Conservation (phyloP, 345 rosid genomes). For the Salix arbutifolia region DNA sequence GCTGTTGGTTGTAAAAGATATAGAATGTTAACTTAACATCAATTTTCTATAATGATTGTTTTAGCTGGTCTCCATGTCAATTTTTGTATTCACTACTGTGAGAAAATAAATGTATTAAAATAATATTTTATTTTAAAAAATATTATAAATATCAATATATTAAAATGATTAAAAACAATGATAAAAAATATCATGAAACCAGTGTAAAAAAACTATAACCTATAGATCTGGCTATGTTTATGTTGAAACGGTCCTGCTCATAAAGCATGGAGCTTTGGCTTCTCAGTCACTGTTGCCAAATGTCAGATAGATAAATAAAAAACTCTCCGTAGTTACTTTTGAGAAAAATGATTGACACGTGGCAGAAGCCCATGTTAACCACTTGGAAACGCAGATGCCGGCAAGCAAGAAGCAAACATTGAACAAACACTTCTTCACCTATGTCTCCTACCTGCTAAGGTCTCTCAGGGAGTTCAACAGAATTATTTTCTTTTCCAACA, state of each 20-base stretch:
- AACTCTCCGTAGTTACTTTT: too few species aligned
- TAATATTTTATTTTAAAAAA: too few species aligned
- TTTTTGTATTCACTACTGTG: too few species aligned
- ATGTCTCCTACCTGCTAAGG: constrained; percentile 12
- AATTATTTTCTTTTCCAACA: not conserved
- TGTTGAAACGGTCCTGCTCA: not conserved
- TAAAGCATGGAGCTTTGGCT: not conserved
- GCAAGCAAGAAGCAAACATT: constrained; percentile 5
- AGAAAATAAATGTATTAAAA: too few species aligned
- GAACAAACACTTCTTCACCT: not conserved
- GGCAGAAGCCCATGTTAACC: constrained; percentile 10
- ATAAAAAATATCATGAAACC: too few species aligned
- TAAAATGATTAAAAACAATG: too few species aligned
- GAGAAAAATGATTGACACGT: constrained; percentile 8
- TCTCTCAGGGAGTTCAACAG: constrained; percentile 4
- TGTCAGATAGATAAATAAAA: not conserved
- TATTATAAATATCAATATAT: too few species aligned
- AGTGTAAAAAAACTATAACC: too few species aligned
- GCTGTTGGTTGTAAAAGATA: constrained; percentile 29
- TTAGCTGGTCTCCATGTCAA: too few species aligned
- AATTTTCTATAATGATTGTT: not conserved
- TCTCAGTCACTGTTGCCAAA: not conserved
- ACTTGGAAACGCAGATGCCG: constrained; percentile 11
- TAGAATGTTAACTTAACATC: constrained; percentile 12
- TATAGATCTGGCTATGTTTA: not conserved